Evolutionary conservation across 73 alveolate species (phyloP), one percentile per base, ranked within the genome.

Genomic region (Paramecium pentaurelia): DNA sequence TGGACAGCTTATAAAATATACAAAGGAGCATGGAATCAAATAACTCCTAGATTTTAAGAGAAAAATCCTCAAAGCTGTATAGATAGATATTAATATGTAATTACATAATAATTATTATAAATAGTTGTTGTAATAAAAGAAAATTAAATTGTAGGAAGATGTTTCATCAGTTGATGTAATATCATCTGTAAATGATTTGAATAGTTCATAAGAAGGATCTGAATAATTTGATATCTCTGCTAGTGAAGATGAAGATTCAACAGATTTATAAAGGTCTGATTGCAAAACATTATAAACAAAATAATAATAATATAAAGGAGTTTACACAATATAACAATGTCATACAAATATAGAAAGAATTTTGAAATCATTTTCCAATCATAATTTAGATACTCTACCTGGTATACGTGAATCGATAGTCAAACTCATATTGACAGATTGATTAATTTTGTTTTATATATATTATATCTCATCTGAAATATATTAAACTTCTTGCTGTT

Each of bases 21-120:
- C 12, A 64, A 64, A 64, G 84, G 84, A 3, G 84, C 84, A 12
- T 64, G 84, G 84, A 64, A 64, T 64, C 84, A 64, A 64, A 64
- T 64, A 4, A 64, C 84, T 14, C 84, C 84, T 28, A 64, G 84
- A 64, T 64, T 64, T 32, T 9, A 64, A 64, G 84, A 64, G 12
- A 64, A 64, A 51, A 64, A 64, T 10, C 84, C 84, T 2, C 8
- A 64, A n/a, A 64, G 84, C 12, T 64, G 84, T 12, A 64, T 64
- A 12, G 84, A 64, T 28, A 64, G 84, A 64, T 64, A 32, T 32
- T n/a, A 64, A 32, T 12, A 32, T 10, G 84, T 64, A 64, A 11
- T 22, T 59, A 27, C 25, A 6, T 14, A 6, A 25, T 64, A 9
- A 12, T 32, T 5, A 64, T 64, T 64, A 28, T 20, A 1, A 3